Percentiles rank a stretch among this genome's conserved stretches.
phyloP scores from a whole-genome alignment of 192 early-diverging fungal species.

The Funneliformis geosporum region DNA sequence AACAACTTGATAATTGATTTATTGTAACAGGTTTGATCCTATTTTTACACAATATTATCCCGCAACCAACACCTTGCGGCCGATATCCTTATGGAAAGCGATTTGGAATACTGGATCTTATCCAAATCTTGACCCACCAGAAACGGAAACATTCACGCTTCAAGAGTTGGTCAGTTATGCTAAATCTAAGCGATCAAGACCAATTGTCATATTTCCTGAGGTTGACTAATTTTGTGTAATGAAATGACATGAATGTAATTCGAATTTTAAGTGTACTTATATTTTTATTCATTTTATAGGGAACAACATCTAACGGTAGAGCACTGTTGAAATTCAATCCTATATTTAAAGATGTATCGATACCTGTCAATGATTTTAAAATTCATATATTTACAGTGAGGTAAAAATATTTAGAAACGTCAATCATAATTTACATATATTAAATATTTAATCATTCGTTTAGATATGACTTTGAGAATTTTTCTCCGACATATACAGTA shows the following conservation, averaged over 20 bases:
- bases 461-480: slow-evolving; percentile 65
- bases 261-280: neutral
- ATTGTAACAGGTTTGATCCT: slow-evolving; percentile 55
- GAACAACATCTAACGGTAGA: slow-evolving; percentile 84
- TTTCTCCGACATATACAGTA: slow-evolving; percentile 66
- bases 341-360: slow-evolving; percentile 63
- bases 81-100: slow-evolving; percentile 60
- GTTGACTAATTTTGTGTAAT: slow-evolving; percentile 33
- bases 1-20: neutral
- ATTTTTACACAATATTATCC: slow-evolving; percentile 60
- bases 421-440: slow-evolving; percentile 34
- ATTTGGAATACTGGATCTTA: slow-evolving; percentile 46
- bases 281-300: slow-evolving; percentile 45
- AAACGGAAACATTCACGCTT: slow-evolving; percentile 41
- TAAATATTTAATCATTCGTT: slow-evolving; percentile 29
- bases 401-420: slow-evolving; percentile 37
- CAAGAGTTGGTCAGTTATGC: slow-evolving; percentile 45
- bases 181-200: slow-evolving; percentile 47
- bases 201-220: slow-evolving; percentile 71
- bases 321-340: slow-evolving; percentile 78
- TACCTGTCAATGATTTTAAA: slow-evolving; percentile 55
- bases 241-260: slow-evolving; percentile 12
- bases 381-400: slow-evolving; percentile 68
- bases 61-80: slow-evolving; percentile 49
- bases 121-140: slow-evolving; percentile 45